phyloP scores from a whole-genome alignment of 495 filamentous ascomycete genomes.

The Thermochaetoides thermophila region DNA sequence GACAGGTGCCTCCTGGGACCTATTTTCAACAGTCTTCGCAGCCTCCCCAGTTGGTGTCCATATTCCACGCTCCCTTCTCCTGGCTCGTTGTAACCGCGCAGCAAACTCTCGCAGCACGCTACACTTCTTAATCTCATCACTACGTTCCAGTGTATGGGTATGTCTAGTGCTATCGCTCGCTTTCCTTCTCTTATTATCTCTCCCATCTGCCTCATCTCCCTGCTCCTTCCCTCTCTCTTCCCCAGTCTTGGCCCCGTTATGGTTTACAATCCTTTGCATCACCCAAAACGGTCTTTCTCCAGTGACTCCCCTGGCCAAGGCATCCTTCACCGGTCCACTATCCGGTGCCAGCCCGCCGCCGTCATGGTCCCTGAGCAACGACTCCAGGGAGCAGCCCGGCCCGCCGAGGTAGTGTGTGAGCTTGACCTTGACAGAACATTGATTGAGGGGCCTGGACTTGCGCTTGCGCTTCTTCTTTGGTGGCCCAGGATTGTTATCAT shows the following conservation, averaged over 20 bases:
- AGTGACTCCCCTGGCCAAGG: slow-evolving; percentile 1
- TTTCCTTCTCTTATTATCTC: too few relatives aligned
- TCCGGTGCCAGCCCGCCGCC: slow-evolving; percentile 8
- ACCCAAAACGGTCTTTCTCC: slow-evolving; percentile 47
- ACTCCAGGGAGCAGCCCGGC: too few relatives aligned
- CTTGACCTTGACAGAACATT: slow-evolving; percentile 88
- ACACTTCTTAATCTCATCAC: slow-evolving; percentile 76
- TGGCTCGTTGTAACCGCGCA: slow-evolving; percentile 45
- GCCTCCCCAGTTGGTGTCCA: slow-evolving; percentile 67
- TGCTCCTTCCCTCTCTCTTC: slow-evolving; percentile 43
- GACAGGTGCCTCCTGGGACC: slow-evolving; percentile 52
- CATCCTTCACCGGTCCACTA: slow-evolving; percentile 4
- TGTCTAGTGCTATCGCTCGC: too few relatives aligned
- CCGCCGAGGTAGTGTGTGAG: slow-evolving; percentile 69
- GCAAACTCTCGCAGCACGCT: slow-evolving; percentile 54
- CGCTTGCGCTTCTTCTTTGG: slow-evolving; percentile 88
- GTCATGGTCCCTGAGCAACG: slow-evolving; percentile 13
- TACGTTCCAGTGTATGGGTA: slow-evolving; percentile 62
- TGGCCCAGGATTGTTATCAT: too few relatives aligned
- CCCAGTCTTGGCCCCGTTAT: slow-evolving; percentile 55
- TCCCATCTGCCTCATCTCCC: too few relatives aligned
- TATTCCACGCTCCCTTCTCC: slow-evolving; percentile 47
- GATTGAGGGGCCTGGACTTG: slow-evolving; percentile 55
- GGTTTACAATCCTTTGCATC: slow-evolving; percentile 64
- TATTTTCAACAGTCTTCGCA: slow-evolving; percentile 55